A percentile compares a stretch with the other conserved stretches of the same genome.
Conservation (phyloP, 2,329 filamentous ascomycete genomes). For the Pseudogymnoascus sp. region DNA sequence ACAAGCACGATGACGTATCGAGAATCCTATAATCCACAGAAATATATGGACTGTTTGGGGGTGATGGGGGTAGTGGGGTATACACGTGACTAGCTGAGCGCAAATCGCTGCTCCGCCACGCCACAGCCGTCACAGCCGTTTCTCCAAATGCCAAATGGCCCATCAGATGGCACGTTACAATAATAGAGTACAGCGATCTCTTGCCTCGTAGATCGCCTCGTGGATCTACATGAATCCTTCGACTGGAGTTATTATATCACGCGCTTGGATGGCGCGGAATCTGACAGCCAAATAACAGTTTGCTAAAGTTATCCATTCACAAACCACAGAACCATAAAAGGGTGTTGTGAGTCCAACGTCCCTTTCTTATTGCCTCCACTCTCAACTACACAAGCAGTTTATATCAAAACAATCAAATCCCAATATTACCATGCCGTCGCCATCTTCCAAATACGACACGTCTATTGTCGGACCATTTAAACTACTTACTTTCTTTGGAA, state of each 20-base stretch:
- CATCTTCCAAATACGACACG: conserved; percentile 1
- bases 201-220: background rate
- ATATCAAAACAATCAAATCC: background rate
- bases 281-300: background rate
- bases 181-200: background rate
- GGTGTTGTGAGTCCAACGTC: background rate
- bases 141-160: background rate
- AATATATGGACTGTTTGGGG: background rate
- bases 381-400: background rate
- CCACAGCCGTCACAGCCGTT: background rate
- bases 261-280: background rate
- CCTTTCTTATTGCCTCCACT: no score
- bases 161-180: background rate
- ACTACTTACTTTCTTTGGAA: background rate
- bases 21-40: background rate
- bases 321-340: background rate
- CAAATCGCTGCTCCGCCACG: background rate
- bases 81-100: background rate
- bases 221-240: background rate
- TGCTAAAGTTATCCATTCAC: background rate
- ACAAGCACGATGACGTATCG: background rate
- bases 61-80: background rate
- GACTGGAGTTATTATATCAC: background rate
- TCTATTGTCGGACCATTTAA: background rate
- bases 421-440: background rate